Evolutionary conservation across 2,329 filamentous ascomycete species (phyloP).

Genomic region (Aspergillus quadrilineatus): DNA sequence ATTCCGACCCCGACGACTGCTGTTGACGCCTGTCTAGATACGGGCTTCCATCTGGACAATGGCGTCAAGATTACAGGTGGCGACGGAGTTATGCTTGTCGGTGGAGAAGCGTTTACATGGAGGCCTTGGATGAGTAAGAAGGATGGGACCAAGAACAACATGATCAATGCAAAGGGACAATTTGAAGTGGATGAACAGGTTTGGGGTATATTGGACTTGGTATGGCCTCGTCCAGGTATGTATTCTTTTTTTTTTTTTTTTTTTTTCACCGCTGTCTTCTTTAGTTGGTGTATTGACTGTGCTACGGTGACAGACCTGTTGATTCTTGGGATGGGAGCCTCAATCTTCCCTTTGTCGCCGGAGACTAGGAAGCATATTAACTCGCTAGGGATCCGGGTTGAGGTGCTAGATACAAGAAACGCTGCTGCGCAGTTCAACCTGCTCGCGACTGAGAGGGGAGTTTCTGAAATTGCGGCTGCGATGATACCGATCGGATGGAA

Average conservation of each 20-base stretch:
- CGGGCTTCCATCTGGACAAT: constrained; percentile 85
- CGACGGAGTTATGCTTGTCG: constrained; percentile 73
- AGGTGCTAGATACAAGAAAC: constrained; percentile 89
- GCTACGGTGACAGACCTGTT: constrained; percentile 40
- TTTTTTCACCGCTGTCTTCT: background rate
- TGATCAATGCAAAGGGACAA: constrained; percentile 76
- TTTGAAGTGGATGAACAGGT: constrained; percentile 70
- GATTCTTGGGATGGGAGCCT: constrained; percentile 79
- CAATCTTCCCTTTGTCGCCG: constrained; percentile 73
- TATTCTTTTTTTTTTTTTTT: constrained; percentile 20
- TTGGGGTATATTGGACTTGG: constrained; percentile 72
- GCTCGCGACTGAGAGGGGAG: constrained; percentile 87
- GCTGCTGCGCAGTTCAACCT: constrained; percentile 93
- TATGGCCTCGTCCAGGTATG: constrained; percentile 88
- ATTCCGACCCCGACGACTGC: constrained; percentile 75
- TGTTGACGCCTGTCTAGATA: constrained; percentile 75
- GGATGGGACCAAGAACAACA: constrained; percentile 41
- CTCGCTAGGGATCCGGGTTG: constrained; percentile 76
- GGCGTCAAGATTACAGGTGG: constrained; percentile 69
- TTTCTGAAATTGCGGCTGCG: constrained; percentile 80
- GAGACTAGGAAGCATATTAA: constrained; percentile 71
- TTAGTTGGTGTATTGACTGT: background rate
- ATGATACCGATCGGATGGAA: constrained; percentile 83
- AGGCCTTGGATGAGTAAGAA: constrained; percentile 66
- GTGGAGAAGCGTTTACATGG: constrained; percentile 88